These are phyloP conservation scores for Parachlorella kessleri DNA, from an alignment of 139 green algal genomes.

Conservation along the genomic window DNA sequence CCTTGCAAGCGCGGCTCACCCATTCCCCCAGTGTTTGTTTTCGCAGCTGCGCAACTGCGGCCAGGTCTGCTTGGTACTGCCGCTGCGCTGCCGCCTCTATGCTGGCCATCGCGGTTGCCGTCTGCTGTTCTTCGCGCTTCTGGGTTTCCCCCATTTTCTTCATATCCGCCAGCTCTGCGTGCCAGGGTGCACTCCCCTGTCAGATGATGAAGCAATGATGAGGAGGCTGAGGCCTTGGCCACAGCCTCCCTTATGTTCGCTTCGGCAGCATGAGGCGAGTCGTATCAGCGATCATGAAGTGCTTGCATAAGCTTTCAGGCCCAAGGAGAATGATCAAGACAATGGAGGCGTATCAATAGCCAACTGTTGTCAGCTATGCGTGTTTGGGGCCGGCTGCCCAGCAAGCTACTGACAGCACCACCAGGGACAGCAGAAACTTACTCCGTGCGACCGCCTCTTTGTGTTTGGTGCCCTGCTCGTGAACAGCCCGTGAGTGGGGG, in stretches of 20 bases:
- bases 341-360: too few species aligned
- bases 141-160: slow-evolving; percentile 36
- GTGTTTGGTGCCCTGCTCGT: slow-evolving; percentile 60
- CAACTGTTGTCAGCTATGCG: too few species aligned
- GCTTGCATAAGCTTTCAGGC: too few species aligned
- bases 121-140: slow-evolving; percentile 26
- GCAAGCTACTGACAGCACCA: too few species aligned
- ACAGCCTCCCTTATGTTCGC: too few species aligned
- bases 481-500: slow-evolving; percentile 30
- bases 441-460: slow-evolving; percentile 54
- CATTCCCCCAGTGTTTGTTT: slow-evolving; percentile 30
- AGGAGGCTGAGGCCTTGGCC: background rate
- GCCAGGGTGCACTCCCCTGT: too few species aligned
- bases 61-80: slow-evolving; percentile 19
- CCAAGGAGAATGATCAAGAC: too few species aligned
- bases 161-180: slow-evolving; percentile 57
- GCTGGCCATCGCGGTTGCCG: slow-evolving; percentile 19
- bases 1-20: too few species aligned
- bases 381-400: too few species aligned
- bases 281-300: too few species aligned
- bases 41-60: slow-evolving; percentile 1
- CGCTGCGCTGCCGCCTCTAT: slow-evolving; percentile 46
- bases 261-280: too few species aligned
- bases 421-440: slow-evolving; percentile 18
- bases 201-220: background rate